A percentile compares a stretch with the other conserved stretches of the same genome.
Evolutionary conservation across 2,329 filamentous ascomycete species (phyloP).

Genomic region (Ophiocordyceps australis): DNA sequence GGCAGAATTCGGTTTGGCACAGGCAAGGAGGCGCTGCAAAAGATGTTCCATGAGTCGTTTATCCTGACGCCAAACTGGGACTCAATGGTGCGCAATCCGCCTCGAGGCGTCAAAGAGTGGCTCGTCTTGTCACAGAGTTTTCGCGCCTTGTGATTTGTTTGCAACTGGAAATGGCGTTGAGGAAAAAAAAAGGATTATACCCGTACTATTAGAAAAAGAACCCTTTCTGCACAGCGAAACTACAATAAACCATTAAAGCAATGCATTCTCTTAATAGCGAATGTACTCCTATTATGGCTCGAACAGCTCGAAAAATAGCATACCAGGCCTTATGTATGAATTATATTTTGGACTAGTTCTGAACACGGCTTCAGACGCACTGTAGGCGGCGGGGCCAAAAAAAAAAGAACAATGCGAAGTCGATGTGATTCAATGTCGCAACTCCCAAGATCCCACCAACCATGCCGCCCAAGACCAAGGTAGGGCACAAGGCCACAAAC

Average conservation of each 20-base stretch:
- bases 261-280: no score
- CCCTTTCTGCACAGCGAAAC: no score
- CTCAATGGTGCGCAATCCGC: conserved; percentile 29
- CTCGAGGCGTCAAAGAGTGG: conserved; percentile 37
- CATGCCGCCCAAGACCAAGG: conserved; percentile 9
- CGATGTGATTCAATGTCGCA: no score
- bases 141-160: conserved; percentile 25
- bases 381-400: no score
- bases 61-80: conserved; percentile 65
- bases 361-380: no score
- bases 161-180: not conserved
- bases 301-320: no score
- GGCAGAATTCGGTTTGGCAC: conserved; percentile 55
- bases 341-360: no score
- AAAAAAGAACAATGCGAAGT: conserved; percentile 7
- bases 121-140: conserved; percentile 59
- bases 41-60: conserved; percentile 64
- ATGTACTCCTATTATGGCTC: no score
- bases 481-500: conserved; percentile 5
- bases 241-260: no score
- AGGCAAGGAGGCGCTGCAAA: conserved; percentile 40
- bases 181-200: no score
- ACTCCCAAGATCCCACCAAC: conserved; percentile 2
- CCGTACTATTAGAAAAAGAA: no score
- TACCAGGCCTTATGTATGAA: no score